phyloP scores from a whole-genome alignment of 768 basidiomycete species.

The Auriscalpium orientale region DNA sequence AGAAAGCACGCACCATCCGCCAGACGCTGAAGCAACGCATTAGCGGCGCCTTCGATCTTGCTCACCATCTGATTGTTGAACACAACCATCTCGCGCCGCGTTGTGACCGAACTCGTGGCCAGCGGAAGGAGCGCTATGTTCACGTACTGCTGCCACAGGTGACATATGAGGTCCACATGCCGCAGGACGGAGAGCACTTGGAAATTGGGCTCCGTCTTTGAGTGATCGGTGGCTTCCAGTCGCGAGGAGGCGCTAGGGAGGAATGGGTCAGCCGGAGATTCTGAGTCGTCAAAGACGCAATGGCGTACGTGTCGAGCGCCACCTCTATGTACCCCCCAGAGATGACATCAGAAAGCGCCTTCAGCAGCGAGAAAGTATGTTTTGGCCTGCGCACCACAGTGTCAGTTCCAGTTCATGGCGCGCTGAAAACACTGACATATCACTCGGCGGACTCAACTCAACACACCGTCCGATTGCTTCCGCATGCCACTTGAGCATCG shows the following conservation, averaged over 20 bases:
- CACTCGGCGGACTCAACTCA: slow-evolving; percentile 73
- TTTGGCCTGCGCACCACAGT: slow-evolving; percentile 53
- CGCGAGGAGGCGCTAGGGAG: slow-evolving; percentile 54
- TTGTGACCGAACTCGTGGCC: slow-evolving; percentile 76
- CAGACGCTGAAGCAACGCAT: slow-evolving; percentile 69
- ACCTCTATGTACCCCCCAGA: slow-evolving; percentile 80
- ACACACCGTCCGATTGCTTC: slow-evolving; percentile 93
- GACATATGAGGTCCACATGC: slow-evolving; percentile 79
- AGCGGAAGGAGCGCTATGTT: slow-evolving; percentile 86
- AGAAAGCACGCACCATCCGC: slow-evolving; percentile 58
- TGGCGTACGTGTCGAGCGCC: slow-evolving; percentile 85
- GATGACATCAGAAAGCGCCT: slow-evolving; percentile 81
- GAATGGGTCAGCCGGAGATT: not conserved
- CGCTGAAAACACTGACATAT: slow-evolving; percentile 56
- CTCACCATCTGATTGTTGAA: slow-evolving; percentile 87
- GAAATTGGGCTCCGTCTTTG: slow-evolving; percentile 75
- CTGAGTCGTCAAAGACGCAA: not conserved
- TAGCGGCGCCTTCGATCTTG: slow-evolving; percentile 77
- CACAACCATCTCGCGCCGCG: slow-evolving; percentile 85
- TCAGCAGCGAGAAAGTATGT: slow-evolving; percentile 75
- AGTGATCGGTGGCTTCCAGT: slow-evolving; percentile 59
- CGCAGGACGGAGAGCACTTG: slow-evolving; percentile 58
- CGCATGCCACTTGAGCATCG: slow-evolving; percentile 95
- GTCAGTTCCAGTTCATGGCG: not conserved
- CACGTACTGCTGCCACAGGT: slow-evolving; percentile 96